Percentiles rank a stretch among this genome's conserved stretches.
These are phyloP conservation scores for Parasarocladium wereldwijsianum DNA, from an alignment of 2,329 filamentous ascomycete genomes.

Conservation along the genomic window DNA sequence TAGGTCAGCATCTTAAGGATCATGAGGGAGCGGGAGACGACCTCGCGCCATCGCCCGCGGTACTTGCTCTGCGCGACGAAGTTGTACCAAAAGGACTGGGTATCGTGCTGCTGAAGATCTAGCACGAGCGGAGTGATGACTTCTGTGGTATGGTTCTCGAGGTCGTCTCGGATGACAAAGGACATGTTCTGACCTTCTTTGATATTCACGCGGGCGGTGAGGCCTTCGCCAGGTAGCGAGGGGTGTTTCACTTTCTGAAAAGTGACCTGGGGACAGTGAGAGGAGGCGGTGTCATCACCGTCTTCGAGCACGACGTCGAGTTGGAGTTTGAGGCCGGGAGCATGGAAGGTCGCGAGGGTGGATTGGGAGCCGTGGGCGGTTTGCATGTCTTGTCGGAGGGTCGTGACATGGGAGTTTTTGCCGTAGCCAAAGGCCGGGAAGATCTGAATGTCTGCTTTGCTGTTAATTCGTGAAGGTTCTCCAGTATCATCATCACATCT, in stretches of 20 bases:
- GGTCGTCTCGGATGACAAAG: slow-evolving; percentile 51
- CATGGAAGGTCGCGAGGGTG: slow-evolving; percentile 50
- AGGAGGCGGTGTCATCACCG: slow-evolving; percentile 21
- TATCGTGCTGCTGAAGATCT: slow-evolving; percentile 51
- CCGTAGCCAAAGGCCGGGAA: slow-evolving; percentile 64
- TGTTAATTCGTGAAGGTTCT: slow-evolving; percentile 5
- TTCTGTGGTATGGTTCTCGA: slow-evolving; percentile 39
- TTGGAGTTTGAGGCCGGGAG: slow-evolving; percentile 43
- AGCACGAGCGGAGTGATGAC: slow-evolving; percentile 44
- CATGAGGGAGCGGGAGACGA: slow-evolving; percentile 56
- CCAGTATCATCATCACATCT: slow-evolving; percentile 4
- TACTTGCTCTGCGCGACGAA: slow-evolving; percentile 61
- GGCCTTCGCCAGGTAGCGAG: slow-evolving; percentile 44
- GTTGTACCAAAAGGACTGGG: slow-evolving; percentile 56
- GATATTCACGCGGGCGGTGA: slow-evolving; percentile 44
- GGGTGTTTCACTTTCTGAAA: slow-evolving; percentile 39
- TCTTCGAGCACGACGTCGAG: slow-evolving; percentile 53
- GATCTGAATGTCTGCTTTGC: slow-evolving; percentile 42
- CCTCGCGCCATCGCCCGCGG: slow-evolving; percentile 57
- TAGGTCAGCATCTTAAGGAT: slow-evolving; percentile 65
- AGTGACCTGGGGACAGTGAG: slow-evolving; percentile 36
- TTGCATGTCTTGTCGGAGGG: slow-evolving; percentile 31
- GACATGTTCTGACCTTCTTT: slow-evolving; percentile 54
- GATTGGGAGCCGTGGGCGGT: slow-evolving; percentile 26
- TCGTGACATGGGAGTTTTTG: slow-evolving; percentile 43